Evolutionary conservation across 495 filamentous ascomycete genomes (phyloP), one percentile per base, ranked within the genome.

Genomic region (Penicillium riverlandense): DNA sequence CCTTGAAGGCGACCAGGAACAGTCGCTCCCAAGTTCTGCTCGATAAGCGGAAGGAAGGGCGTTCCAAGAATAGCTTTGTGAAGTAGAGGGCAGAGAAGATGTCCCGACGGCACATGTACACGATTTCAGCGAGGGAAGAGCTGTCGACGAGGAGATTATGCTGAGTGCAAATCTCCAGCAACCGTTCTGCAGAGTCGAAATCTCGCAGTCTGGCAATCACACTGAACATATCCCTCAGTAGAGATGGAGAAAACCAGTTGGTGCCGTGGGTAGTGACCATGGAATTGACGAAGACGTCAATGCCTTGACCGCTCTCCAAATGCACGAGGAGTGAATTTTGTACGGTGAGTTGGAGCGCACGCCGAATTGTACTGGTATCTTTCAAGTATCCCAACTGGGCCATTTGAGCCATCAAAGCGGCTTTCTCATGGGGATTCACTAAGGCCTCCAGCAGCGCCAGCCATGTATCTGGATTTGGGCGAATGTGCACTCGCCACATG

Each of bases 381-480:
- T 58, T 39, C 38, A 71, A 43, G 11, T 63, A 51, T 14, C 66
- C 64, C 9, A 54, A 55, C 35, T 64, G 48, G 12, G 50, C 44
- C 60, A 77, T 66, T 30, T 61, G 49, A 13, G 48, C 45, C 31
- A 70, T 49, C 11, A 76, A 36, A 10, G 45, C 11, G 11, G 49
- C 39, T 47, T 66, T 67, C n/a, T 55, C 53, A 11, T 47, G 52
- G 16, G 64, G 55, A 2, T 52, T 58, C 7, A 62, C 38, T 36
- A 70, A 49, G 12, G 55, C 61, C 27, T 58, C 43, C 29, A 74
- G 46, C 11, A 75, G 62, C 7, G 61, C 48, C 11, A 69, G 35
- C 74, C 72, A 76, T 9, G 70, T 76, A 4, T 60, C n/a, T 29
- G 57, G 27, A 38, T 72, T 65, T 12, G 74, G 71, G 8, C 50